A percentile compares a stretch with the other conserved stretches of the same genome.
These are phyloP conservation scores for Ochromonas danica DNA, from an alignment of 108 stramenopile species.

Conservation along the genomic window DNA sequence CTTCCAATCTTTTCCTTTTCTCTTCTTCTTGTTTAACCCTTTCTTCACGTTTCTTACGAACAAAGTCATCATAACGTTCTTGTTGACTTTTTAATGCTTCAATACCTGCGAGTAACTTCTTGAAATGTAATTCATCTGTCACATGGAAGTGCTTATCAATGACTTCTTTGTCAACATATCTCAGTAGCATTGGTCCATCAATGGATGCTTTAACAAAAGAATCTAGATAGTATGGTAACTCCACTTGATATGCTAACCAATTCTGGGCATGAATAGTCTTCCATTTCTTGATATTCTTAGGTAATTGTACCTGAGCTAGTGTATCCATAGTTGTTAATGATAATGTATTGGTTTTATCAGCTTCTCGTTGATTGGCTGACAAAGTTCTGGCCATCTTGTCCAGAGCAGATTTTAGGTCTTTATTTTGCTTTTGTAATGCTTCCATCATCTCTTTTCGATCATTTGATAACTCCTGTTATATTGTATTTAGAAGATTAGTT, in stretches of 20 bases:
- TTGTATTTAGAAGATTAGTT: too few species aligned
- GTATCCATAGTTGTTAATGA: neutral
- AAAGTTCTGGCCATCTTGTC: too few species aligned
- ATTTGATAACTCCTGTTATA: too few species aligned
- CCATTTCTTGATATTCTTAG: neutral
- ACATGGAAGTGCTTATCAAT: neutral
- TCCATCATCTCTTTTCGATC: too few species aligned
- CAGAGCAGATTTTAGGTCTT: too few species aligned
- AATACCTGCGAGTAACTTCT: neutral
- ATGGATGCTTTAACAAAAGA: neutral
- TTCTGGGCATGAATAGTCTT: neutral
- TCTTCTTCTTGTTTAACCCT: too few species aligned
- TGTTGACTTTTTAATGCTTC: neutral
- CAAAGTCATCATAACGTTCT: too few species aligned
- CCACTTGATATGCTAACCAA: conserved; percentile 8
- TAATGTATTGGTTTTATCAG: conserved; percentile 10
- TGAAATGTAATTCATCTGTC: neutral
- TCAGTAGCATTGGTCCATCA: conserved; percentile 25
- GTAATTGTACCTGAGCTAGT: neutral
- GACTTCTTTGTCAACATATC: neutral
- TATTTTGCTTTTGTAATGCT: too few species aligned
- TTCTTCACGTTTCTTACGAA: too few species aligned
- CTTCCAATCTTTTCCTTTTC: neutral
- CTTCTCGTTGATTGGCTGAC: too few species aligned
- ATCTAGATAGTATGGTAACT: conserved; percentile 20